Evolutionary conservation across 1,284 basidiomycete species (phyloP), one percentile per base, ranked within the genome.

Genomic region (Puccinia sorghi): DNA sequence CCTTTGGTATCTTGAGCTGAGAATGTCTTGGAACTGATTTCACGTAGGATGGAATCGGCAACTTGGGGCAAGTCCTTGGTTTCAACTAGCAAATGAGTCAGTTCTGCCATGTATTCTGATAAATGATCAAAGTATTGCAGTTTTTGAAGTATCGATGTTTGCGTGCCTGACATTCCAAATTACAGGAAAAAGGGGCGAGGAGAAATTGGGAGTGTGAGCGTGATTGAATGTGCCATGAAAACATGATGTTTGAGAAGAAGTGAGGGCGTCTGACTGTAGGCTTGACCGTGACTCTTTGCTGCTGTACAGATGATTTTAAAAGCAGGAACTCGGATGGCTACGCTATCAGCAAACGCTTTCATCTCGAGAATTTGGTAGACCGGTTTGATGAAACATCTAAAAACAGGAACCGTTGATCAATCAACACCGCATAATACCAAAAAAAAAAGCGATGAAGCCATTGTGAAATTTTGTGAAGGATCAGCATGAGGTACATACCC

Each of bases 91-190:
- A 91, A 86, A 41, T 89, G 88, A 9, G 98, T 88, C 50, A 93
- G 90, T 82, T 98, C 94, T 0, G 95, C 95, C 90, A 97, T 93
- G 0, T 92, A 90, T 83, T 98, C 95, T 0, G 92, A 90, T 39
- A 97, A 89, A 84, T 98, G 95, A 82, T 99, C 96, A 82, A 91
- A 93, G 85, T 96, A 97, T 80, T 96, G 94, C 15, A 99, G 87
- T 76, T 89, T 90, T 84, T 97, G 94, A 85, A 95, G 91, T 85
- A 99, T 93, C 80, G 89, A 90, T 76, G 93, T 95, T 83, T 97
- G 94, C 0, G 92, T 92, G 79, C 64, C 75, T 78, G 37, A 25
- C 17, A 61, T 37, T 17, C 20, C 20, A n/a, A 52, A 52, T 25
- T 25, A 32, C 32, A 22, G 4, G 41, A 48, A 46, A 66, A 3